Conservation (phyloP, 257 asterid species). For the Solanum pennellii region DNA sequence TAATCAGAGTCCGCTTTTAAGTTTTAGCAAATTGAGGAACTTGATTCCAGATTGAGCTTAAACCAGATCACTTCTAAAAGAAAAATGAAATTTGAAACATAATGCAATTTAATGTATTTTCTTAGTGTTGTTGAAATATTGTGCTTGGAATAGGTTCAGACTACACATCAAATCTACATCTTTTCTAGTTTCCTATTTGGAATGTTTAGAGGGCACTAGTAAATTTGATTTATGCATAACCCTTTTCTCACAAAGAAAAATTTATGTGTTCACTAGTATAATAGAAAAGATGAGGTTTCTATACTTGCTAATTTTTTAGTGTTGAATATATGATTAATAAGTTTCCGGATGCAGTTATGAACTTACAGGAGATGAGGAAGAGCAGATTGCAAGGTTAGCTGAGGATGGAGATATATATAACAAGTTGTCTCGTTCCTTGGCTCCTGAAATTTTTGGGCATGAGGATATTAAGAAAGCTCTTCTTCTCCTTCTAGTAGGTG, state of each 20-base stretch:
- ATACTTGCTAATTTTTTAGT: background rate
- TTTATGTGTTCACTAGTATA: background rate
- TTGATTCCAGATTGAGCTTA: background rate
- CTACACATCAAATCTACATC: background rate
- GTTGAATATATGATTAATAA: background rate
- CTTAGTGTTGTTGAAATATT: background rate
- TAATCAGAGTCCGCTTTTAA: background rate
- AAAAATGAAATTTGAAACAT: background rate
- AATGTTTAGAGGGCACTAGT: background rate
- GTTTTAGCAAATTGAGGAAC: background rate
- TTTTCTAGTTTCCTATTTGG: background rate
- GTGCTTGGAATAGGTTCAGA: background rate
- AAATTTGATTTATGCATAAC: background rate
- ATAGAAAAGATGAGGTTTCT: background rate
- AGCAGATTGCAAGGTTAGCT: slow-evolving; percentile 65
- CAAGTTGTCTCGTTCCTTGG: slow-evolving; percentile 74
- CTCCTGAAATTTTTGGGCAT: slow-evolving; percentile 94
- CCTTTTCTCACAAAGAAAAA: background rate
- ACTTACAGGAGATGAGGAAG: slow-evolving; percentile 74
- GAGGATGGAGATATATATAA: slow-evolving; percentile 90
- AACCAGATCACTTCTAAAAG: background rate
- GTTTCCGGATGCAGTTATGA: slow-evolving; percentile 33
- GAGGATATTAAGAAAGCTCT: slow-evolving; percentile 90
- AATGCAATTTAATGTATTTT: background rate
- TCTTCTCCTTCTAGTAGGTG: slow-evolving; percentile 96